Base-by-base conservation (phyloP, 148 eudicot genomes). In the Amaranthus hypochondriacus region DNA sequence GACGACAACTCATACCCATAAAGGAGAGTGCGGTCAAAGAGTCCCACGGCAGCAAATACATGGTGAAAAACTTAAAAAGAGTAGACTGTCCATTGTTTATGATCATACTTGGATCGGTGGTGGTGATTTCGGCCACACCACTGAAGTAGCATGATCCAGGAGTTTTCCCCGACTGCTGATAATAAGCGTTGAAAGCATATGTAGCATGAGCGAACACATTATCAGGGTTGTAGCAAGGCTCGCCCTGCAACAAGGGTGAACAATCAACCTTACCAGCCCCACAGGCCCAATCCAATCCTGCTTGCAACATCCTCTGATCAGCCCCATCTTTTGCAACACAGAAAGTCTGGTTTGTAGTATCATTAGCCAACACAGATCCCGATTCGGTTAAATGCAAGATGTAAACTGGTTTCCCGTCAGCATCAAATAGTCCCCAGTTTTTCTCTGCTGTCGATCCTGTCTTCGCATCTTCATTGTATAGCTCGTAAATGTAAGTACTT, bases 221-320 rank as follows among this genome's bases (percentile, higher is more conserved):
- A 73, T 92, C 98, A 0, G 98, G 98, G 5, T 92, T 93, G 67
- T 90, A 92, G 77, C 98, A 92, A 2, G 92, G 84, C 73, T 83
- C 78, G 14, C 93, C 96, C 82, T 88, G 93, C 84, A 74, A 63
- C 80, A 92, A 48, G 15, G 81, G 67, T 0, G 92, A 83, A 55
- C 98, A 92, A 62, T 90, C 84, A 59, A 90, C 98, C 77, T 92
- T 90, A 6, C 98, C 98, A 0, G 96, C 86, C 54, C 98, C 98
- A 85, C 98, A 92, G 42, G 98, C 98, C 98, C 98, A 92, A 84
- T 92, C 93, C 69, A 92, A 68, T 15, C 90, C 98, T n/a, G 93
- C 93, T 76, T 92, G 98, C 81, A 92, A 71, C 98, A 90, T 84
- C 82, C 88, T 88, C 71, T 66, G 39, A 67, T 90, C 98, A 11